Percentiles rank a stretch among this genome's conserved stretches.
phyloP scores from a whole-genome alignment of 768 basidiomycete species.

The Boletellus sp. region DNA sequence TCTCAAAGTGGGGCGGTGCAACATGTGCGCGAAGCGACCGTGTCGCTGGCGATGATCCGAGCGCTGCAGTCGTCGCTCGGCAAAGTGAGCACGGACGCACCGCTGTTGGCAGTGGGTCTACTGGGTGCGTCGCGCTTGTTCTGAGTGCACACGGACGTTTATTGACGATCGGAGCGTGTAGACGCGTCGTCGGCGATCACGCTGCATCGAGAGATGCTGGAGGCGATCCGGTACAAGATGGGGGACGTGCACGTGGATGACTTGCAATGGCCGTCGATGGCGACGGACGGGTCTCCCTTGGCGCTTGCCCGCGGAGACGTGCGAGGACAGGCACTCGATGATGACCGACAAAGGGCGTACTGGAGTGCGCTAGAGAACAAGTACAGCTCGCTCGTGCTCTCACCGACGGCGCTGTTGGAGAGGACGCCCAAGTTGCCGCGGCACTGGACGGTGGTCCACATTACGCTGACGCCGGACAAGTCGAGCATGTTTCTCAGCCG shows the following conservation, averaged over 20 bases:
- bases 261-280: conserved; percentile 66
- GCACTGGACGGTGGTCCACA: conserved; percentile 81
- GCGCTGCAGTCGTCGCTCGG: conserved; percentile 83
- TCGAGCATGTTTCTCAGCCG: conserved; percentile 82
- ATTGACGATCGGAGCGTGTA: conserved; percentile 27
- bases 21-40: conserved; percentile 69
- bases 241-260: conserved; percentile 52
- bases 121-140: conserved; percentile 44
- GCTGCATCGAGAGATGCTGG: conserved; percentile 81
- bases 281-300: conserved; percentile 41
- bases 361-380: conserved; percentile 59
- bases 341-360: conserved; percentile 43
- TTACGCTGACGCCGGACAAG: conserved; percentile 80
- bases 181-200: conserved; percentile 77
- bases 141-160: not conserved
- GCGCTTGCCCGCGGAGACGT: conserved; percentile 9
- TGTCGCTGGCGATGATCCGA: conserved; percentile 66
- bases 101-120: conserved; percentile 57
- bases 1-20: conserved; percentile 58
- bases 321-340: conserved; percentile 16
- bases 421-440: conserved; percentile 52
- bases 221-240: conserved; percentile 74
- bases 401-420: conserved; percentile 36
- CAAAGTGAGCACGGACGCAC: conserved; percentile 43
- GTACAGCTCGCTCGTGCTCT: conserved; percentile 37